Evolutionary conservation across 768 basidiomycete species (phyloP).

Genomic region (Russula abietina): DNA sequence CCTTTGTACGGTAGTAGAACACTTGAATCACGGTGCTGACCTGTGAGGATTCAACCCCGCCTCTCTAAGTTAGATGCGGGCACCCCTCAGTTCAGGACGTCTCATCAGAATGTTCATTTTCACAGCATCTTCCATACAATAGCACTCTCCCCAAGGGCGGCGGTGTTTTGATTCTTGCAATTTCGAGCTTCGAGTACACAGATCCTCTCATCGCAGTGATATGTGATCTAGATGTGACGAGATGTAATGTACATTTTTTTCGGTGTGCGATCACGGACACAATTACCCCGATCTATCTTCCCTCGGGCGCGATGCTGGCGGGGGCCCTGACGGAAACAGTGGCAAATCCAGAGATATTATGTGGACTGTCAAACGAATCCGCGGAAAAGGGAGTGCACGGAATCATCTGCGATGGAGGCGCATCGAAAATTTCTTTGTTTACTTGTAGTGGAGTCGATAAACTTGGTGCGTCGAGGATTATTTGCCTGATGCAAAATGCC

Average conservation of each 20-base stretch:
- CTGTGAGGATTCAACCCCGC: neutral
- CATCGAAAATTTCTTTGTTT: conserved; percentile 13
- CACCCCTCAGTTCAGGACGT: conserved; percentile 2
- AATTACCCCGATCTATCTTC: conserved; percentile 21
- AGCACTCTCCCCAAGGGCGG: neutral
- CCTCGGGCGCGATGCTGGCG: conserved; percentile 17
- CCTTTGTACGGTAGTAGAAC: neutral
- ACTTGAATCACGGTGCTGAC: neutral
- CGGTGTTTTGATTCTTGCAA: neutral
- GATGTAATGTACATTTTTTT: conserved; percentile 5
- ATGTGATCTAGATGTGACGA: conserved; percentile 17
- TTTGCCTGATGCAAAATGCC: neutral
- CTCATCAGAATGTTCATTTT: neutral
- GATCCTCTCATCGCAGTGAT: neutral
- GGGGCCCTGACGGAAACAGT: conserved; percentile 1
- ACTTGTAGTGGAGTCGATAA: neutral
- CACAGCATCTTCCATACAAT: neutral
- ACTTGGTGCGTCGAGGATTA: neutral
- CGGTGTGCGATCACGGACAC: conserved; percentile 22
- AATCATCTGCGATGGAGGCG: conserved; percentile 19
- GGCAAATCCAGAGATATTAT: conserved; percentile 6
- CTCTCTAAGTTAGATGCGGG: neutral
- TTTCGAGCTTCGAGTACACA: neutral
- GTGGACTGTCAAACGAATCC: conserved; percentile 10
- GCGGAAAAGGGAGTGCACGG: conserved; percentile 9